Conservation (phyloP, 176 grass and related monocot genomes). For the Puccinellia tenuiflora region DNA sequence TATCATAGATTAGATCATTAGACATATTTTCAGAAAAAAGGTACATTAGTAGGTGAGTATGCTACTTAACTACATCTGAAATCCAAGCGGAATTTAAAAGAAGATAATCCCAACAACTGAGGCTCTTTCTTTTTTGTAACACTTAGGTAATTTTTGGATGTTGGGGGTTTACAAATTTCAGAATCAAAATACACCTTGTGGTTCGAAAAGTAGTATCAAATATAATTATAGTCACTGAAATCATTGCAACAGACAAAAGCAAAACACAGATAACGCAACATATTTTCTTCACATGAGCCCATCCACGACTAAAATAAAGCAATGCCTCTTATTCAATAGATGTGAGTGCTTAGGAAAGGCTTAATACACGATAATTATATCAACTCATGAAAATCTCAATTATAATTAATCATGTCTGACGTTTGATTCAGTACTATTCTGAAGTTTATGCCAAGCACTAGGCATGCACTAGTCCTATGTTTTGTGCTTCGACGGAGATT, state of each 20-base stretch:
- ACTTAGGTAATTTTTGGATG: not conserved
- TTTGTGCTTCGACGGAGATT: slow-evolving; percentile 1
- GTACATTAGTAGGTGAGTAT: not conserved
- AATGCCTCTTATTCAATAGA: not conserved
- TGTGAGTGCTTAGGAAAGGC: not conserved
- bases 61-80: not conserved
- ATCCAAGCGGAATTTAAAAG: not conserved
- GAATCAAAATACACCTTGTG: not conserved
- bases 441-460: not conserved
- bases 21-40: not conserved
- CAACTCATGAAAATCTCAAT: not conserved
- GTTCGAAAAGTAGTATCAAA: not conserved
- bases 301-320: not conserved
- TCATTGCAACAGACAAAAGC: not conserved
- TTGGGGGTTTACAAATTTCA: not conserved
- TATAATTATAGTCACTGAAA: not conserved
- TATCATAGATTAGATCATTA: not conserved
- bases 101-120: not conserved
- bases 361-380: not conserved
- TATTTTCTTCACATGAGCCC: not conserved
- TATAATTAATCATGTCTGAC: not conserved
- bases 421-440: not conserved
- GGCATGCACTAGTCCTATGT: not conserved
- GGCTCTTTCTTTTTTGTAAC: not conserved
- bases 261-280: not conserved